These are phyloP conservation scores for Limtongia smithiae DNA, from an alignment of 805 yeast species.

Conservation along the genomic window DNA sequence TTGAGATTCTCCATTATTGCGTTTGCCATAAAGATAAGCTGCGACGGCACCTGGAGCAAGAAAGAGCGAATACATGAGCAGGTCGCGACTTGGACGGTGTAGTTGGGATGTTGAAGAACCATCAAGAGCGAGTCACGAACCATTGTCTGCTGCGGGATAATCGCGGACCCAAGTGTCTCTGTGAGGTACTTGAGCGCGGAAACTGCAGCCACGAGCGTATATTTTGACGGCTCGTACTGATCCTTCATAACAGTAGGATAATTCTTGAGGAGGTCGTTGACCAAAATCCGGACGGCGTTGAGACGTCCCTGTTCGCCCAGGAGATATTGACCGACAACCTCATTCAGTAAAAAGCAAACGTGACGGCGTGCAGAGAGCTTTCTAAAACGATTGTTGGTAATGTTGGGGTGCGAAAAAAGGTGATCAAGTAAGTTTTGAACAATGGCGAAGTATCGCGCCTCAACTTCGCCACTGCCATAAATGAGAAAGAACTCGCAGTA, in stretches of 20 bases:
- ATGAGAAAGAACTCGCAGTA: constrained; percentile 27
- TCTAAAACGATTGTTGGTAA: constrained; percentile 20
- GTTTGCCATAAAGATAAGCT: constrained; percentile 28
- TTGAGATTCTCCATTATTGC: constrained; percentile 27
- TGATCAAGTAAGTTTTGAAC: constrained; percentile 28
- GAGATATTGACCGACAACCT: constrained; percentile 31
- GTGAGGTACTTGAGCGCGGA: constrained; percentile 29
- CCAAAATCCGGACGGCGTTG: constrained; percentile 29
- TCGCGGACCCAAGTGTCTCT: constrained; percentile 34
- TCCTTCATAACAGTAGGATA: constrained; percentile 30
- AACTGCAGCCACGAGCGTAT: constrained; percentile 30
- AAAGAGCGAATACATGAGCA: constrained; percentile 26
- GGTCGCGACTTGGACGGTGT: constrained; percentile 26
- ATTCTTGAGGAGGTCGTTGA: constrained; percentile 29
- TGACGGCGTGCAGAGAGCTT: constrained; percentile 31
- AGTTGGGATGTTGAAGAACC: constrained; percentile 26
- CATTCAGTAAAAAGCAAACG: constrained; percentile 30
- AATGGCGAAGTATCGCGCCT: constrained; percentile 28
- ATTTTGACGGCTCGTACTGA: constrained; percentile 29
- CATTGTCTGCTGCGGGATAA: constrained; percentile 27
- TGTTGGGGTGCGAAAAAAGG: constrained; percentile 20
- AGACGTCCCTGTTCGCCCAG: constrained; percentile 36
- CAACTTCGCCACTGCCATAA: constrained; percentile 27
- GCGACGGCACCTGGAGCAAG: constrained; percentile 30
- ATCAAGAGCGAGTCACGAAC: constrained; percentile 20